Conservation (phyloP, 2,329 filamentous ascomycete genomes). For the Nigrospora sphaerica region DNA sequence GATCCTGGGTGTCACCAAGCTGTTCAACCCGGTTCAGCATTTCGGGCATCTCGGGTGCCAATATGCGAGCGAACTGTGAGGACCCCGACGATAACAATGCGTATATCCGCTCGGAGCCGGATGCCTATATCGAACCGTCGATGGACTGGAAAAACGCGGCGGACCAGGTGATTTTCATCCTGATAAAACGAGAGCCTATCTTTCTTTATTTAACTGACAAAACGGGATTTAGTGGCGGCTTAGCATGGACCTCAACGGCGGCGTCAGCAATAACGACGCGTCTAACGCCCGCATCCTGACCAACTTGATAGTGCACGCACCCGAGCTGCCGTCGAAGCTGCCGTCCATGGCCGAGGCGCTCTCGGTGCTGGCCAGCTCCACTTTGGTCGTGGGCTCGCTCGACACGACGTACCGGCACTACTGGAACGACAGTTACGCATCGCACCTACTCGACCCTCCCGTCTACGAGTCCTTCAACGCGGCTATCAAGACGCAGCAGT, state of each 20-base stretch:
- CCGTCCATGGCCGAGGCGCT: constrained; percentile 70
- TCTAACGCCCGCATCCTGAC: constrained; percentile 52
- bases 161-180: constrained; percentile 17
- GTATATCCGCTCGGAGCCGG: constrained; percentile 39
- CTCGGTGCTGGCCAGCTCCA: constrained; percentile 62
- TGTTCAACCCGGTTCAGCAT: constrained; percentile 60
- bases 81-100: constrained; percentile 43
- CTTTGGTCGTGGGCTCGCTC: constrained; percentile 52
- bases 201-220: no score
- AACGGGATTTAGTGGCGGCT: constrained; percentile 33
- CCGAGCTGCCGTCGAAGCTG: constrained; percentile 37
- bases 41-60: constrained; percentile 49
- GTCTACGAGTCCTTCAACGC: constrained; percentile 55
- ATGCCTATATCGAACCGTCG: constrained; percentile 23
- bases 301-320: constrained; percentile 38
- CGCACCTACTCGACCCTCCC: constrained; percentile 34
- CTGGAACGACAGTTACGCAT: constrained; percentile 35
- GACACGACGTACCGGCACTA: constrained; percentile 54
- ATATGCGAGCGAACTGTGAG: constrained; percentile 55
- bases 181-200: no score
- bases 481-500: constrained; percentile 57
- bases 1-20: constrained; percentile 53
- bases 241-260: constrained; percentile 49
- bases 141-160: constrained; percentile 50
- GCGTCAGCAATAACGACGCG: constrained; percentile 46